phyloP scores from a whole-genome alignment of 2,329 filamentous ascomycete genomes.

The Epichloe uncinata region DNA sequence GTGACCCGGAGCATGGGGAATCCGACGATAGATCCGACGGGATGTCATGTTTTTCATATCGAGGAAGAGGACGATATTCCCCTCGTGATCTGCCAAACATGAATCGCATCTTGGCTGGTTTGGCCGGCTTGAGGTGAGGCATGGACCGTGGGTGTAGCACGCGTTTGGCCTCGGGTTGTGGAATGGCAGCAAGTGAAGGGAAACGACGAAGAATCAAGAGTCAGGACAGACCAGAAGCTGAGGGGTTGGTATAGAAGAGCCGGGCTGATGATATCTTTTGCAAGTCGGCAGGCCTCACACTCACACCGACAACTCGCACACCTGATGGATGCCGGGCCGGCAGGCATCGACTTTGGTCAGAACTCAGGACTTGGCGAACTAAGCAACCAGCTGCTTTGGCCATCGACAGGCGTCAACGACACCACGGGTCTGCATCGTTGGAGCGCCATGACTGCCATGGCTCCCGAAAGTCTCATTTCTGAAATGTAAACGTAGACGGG shows the following conservation, averaged over 20 bases:
- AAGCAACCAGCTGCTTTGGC: neutral
- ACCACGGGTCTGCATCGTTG: neutral
- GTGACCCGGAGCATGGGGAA: neutral
- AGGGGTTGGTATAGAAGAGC: neutral
- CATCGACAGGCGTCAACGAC: neutral
- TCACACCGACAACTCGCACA: no score
- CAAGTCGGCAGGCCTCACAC: no score
- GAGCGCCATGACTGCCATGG: neutral
- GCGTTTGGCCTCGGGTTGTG: no score
- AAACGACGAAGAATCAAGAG: no score
- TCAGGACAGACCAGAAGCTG: no score
- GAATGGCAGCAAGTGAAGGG: no score
- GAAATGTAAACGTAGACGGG: no score
- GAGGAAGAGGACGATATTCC: conserved; percentile 1
- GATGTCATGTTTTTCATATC: neutral
- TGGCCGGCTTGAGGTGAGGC: neutral
- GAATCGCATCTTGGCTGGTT: neutral
- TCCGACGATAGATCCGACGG: neutral
- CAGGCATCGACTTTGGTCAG: no score
- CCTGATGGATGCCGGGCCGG: neutral
- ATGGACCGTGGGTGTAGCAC: no score
- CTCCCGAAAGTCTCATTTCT: no score
- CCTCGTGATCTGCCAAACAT: neutral
- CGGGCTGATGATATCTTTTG: neutral
- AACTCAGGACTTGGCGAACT: no score